phyloP scores from a whole-genome alignment of 1,284 basidiomycete species.

The Trichosporon sp. region DNA sequence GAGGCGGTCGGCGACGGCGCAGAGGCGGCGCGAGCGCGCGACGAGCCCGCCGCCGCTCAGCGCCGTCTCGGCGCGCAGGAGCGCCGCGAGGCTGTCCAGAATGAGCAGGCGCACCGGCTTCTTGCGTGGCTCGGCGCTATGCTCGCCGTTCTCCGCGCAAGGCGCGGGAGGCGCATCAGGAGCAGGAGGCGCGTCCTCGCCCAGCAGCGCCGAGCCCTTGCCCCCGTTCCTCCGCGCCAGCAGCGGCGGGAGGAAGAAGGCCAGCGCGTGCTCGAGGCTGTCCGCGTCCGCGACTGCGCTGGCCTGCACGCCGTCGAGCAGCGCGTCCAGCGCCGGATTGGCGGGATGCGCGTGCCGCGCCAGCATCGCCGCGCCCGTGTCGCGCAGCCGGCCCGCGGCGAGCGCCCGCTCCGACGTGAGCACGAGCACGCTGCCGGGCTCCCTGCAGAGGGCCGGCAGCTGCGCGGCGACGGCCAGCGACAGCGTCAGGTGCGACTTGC shows the following conservation, averaged over 20 bases:
- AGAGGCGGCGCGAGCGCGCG: conserved; percentile 65
- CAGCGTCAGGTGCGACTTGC: conserved; percentile 79
- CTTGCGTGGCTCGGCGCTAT: neutral
- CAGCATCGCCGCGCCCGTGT: conserved; percentile 37
- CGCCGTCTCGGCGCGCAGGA: conserved; percentile 58
- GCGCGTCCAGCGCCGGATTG: conserved; percentile 1
- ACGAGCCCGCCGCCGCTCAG: conserved; percentile 54
- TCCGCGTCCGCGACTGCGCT: conserved; percentile 57
- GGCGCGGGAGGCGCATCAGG: no score
- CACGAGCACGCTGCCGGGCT: conserved; percentile 62
- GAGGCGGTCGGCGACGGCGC: conserved; percentile 62
- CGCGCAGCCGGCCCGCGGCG: conserved; percentile 60
- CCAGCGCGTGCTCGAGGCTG: conserved; percentile 64
- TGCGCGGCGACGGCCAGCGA: conserved; percentile 73
- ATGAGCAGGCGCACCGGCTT: conserved; percentile 58
- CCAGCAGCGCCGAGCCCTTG: neutral
- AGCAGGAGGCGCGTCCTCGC: neutral
- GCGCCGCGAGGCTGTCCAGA: conserved; percentile 74
- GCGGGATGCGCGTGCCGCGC: neutral
- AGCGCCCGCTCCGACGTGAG: conserved; percentile 69
- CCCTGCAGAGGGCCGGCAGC: conserved; percentile 55
- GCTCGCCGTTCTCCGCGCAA: neutral
- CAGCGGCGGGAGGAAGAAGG: conserved; percentile 60
- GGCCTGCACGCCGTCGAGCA: conserved; percentile 66
- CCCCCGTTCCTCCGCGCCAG: conserved; percentile 42